phyloP scores from a whole-genome alignment of 805 yeast genomes.

The Saccharomyces mikatae region DNA sequence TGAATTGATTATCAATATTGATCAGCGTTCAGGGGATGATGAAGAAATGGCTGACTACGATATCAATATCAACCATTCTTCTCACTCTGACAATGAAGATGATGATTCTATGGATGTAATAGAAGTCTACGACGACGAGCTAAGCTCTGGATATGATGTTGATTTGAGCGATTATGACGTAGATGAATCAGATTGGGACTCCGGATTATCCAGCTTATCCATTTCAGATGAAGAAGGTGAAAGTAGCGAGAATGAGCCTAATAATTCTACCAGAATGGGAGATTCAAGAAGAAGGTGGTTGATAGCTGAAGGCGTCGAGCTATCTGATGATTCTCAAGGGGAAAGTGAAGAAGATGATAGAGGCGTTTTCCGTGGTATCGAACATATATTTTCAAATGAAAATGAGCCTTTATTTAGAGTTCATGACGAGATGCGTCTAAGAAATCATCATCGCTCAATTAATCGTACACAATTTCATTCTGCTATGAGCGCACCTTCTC shows the following conservation, averaged over 20 bases:
- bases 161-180: slow-evolving; percentile 31
- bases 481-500: slow-evolving; percentile 22
- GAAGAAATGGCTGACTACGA: slow-evolving; percentile 9
- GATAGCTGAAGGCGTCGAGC: slow-evolving; percentile 23
- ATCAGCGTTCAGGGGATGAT: slow-evolving; percentile 11
- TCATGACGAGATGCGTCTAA: slow-evolving; percentile 15
- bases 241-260: slow-evolving; percentile 12
- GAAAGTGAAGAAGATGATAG: slow-evolving; percentile 26
- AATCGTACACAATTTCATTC: slow-evolving; percentile 15
- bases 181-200: slow-evolving; percentile 31
- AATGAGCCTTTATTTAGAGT: slow-evolving; percentile 24
- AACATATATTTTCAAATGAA: slow-evolving; percentile 26
- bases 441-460: slow-evolving; percentile 17
- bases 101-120: slow-evolving; percentile 19
- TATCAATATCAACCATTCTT: slow-evolving; percentile 5
- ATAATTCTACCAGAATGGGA: slow-evolving; percentile 12
- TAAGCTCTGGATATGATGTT: slow-evolving; percentile 29
- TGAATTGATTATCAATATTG: slow-evolving; percentile 14
- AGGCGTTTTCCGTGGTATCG: slow-evolving; percentile 28
- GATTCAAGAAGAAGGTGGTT: slow-evolving; percentile 25
- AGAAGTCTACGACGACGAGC: slow-evolving; percentile 23
- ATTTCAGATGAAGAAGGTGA: slow-evolving; percentile 25
- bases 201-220: slow-evolving; percentile 29
- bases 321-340: slow-evolving; percentile 22
- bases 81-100: slow-evolving; percentile 14